phyloP scores from a whole-genome alignment of 257 asterid genomes.

The Plantago major region DNA sequence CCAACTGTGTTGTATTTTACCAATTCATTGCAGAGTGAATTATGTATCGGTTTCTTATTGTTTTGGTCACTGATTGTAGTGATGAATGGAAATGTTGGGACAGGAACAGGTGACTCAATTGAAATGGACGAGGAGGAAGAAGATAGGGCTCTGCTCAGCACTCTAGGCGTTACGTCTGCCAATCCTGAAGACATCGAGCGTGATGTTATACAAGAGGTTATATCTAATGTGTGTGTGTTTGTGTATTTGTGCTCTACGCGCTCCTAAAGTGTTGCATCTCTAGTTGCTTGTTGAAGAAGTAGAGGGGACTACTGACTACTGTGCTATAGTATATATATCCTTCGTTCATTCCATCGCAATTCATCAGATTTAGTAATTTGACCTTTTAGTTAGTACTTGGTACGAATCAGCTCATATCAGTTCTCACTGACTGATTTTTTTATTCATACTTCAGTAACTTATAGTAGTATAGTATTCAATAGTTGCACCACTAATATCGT shows the following conservation, averaged over 20 bases:
- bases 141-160: constrained; percentile 60
- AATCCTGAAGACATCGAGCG: constrained; percentile 85
- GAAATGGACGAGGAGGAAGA: constrained; percentile 81
- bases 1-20: too few species aligned
- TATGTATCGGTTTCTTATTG: too few species aligned
- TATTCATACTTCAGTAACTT: neutral
- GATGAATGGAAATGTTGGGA: constrained; percentile 25
- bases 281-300: constrained; percentile 6
- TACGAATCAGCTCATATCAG: too few species aligned
- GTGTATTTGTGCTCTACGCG: neutral
- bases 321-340: neutral
- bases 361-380: neutral
- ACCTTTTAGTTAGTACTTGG: neutral
- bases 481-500: neutral
- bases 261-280: neutral
- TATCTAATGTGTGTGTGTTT: constrained; percentile 3
- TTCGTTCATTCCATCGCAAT: neutral
- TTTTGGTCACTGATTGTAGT: neutral
- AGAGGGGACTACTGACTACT: constrained; percentile 1
- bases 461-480: neutral
- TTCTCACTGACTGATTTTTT: too few species aligned
- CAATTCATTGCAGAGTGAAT: too few species aligned
- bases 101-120: constrained; percentile 20
- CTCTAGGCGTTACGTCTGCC: constrained; percentile 89
- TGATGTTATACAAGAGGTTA: constrained; percentile 58